These are phyloP conservation scores for Panus rudis DNA, from an alignment of 768 basidiomycete species.

Conservation along the genomic window DNA sequence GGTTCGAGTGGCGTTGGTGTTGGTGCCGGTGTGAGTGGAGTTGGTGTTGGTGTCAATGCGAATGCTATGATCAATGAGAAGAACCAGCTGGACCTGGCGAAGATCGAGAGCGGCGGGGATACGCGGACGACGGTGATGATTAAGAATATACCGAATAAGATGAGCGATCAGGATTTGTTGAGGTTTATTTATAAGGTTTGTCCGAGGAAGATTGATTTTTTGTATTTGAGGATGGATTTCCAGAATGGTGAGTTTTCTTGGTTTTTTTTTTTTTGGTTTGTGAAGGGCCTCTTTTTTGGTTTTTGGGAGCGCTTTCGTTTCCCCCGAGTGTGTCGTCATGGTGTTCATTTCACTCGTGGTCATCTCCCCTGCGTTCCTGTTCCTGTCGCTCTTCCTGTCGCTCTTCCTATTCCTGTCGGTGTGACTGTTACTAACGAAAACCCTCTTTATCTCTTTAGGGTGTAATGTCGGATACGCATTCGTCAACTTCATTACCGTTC, in stretches of 20 bases:
- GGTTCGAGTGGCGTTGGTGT: neutral
- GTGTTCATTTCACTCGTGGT: too few relatives aligned
- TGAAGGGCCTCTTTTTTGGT: too few relatives aligned
- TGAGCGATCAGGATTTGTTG: slow-evolving; percentile 69
- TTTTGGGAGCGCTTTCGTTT: too few relatives aligned
- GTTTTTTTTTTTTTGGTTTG: too few relatives aligned
- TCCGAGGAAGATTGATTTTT: slow-evolving; percentile 74
- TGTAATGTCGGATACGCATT: slow-evolving; percentile 83
- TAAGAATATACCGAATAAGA: slow-evolving; percentile 91
- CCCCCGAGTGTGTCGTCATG: too few relatives aligned
- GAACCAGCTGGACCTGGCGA: slow-evolving; percentile 59
- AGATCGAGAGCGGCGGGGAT: slow-evolving; percentile 72
- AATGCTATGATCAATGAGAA: slow-evolving; percentile 19
- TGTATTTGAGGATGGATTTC: slow-evolving; percentile 86
- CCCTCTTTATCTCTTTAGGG: slow-evolving; percentile 31
- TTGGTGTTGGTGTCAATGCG: neutral
- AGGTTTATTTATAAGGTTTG: slow-evolving; percentile 65
- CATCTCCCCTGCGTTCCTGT: too few relatives aligned
- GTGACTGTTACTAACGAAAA: neutral
- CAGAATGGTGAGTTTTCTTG: slow-evolving; percentile 58
- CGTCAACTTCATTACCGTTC: slow-evolving; percentile 80
- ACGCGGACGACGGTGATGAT: slow-evolving; percentile 85
- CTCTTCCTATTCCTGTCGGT: too few relatives aligned
- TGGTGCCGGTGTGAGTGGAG: neutral
- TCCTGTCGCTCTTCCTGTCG: too few relatives aligned